These are phyloP conservation scores for Pichia ethanolica DNA, from an alignment of 805 yeast species.

Conservation along the genomic window DNA sequence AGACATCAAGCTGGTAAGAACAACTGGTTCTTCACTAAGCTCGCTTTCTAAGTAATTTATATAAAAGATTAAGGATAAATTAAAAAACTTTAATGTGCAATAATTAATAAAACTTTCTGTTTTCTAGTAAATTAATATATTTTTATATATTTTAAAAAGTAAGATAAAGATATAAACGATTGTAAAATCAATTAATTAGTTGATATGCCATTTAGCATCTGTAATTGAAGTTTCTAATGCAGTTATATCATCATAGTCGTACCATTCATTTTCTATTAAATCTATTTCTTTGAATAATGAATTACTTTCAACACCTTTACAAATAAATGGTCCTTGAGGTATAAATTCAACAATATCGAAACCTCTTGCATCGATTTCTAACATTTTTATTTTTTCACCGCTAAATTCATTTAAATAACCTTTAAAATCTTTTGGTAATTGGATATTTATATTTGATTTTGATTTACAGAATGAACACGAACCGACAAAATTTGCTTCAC, in stretches of 20 bases:
- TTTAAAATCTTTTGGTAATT: constrained; percentile 17
- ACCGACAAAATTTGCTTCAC: constrained; percentile 78
- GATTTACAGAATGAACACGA: constrained; percentile 28
- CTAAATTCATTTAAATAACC: constrained; percentile 33
- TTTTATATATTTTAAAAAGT: background rate
- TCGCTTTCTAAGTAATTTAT: constrained; percentile 28
- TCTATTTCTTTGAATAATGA: constrained; percentile 36
- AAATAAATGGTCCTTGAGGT: constrained; percentile 55
- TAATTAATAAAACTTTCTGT: constrained; percentile 8
- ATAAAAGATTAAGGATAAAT: constrained; percentile 8
- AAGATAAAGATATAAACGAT: background rate
- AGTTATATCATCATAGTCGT: constrained; percentile 86
- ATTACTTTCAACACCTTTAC: constrained; percentile 40
- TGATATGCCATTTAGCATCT: constrained; percentile 49
- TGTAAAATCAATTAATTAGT: too few relatives aligned
- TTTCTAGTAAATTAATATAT: background rate
- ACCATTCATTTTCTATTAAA: constrained; percentile 80
- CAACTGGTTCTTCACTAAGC: constrained; percentile 99
- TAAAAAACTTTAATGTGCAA: constrained; percentile 8
- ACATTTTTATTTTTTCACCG: constrained; percentile 39
- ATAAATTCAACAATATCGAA: constrained; percentile 61
- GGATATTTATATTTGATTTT: constrained; percentile 19
- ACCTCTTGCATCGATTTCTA: constrained; percentile 83
- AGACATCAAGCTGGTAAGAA: constrained; percentile 99
- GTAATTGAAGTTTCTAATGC: constrained; percentile 74